Conservation (phyloP, 2,329 filamentous ascomycete genomes). For the Xylariomycetidae sp. region DNA sequence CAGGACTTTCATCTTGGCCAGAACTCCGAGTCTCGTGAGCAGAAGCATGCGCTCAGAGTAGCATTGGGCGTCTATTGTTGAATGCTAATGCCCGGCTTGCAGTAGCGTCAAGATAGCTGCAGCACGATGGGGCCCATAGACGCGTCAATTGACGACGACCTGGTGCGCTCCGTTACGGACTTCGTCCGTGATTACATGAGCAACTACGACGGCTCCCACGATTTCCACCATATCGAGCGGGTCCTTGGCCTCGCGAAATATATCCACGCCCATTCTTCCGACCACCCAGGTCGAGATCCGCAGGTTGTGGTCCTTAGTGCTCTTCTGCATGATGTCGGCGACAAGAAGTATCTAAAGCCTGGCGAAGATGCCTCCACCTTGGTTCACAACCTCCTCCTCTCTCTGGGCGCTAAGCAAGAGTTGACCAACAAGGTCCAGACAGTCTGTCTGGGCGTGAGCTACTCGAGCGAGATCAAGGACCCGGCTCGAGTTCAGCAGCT, state of each 20-base stretch:
- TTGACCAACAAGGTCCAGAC: conserved; percentile 63
- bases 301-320: conserved; percentile 61
- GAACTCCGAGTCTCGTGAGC: conserved; percentile 12
- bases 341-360: conserved; percentile 68
- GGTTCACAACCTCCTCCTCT: conserved; percentile 48
- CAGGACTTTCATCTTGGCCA: conserved; percentile 9
- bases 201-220: conserved; percentile 78
- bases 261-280: conserved; percentile 44
- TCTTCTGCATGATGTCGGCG: conserved; percentile 82
- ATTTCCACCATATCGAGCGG: conserved; percentile 77
- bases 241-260: conserved; percentile 67
- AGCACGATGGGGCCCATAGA: conserved; percentile 19
- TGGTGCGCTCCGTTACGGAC: conserved; percentile 50
- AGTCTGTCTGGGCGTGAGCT: conserved; percentile 73
- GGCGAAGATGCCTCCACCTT: conserved; percentile 51
- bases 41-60: conserved; percentile 13
- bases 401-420: conserved; percentile 46
- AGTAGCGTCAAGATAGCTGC: conserved; percentile 12
- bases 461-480: conserved; percentile 64
- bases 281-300: conserved; percentile 34
- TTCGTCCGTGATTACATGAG: conserved; percentile 70
- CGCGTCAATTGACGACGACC: conserved; percentile 28
- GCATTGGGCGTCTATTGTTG: conserved; percentile 20
- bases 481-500: conserved; percentile 53
- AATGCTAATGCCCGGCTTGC: conserved; percentile 18